These are phyloP conservation scores for Alternaria novae-zelandiae DNA, from an alignment of 2,329 filamentous ascomycete species.

Conservation along the genomic window DNA sequence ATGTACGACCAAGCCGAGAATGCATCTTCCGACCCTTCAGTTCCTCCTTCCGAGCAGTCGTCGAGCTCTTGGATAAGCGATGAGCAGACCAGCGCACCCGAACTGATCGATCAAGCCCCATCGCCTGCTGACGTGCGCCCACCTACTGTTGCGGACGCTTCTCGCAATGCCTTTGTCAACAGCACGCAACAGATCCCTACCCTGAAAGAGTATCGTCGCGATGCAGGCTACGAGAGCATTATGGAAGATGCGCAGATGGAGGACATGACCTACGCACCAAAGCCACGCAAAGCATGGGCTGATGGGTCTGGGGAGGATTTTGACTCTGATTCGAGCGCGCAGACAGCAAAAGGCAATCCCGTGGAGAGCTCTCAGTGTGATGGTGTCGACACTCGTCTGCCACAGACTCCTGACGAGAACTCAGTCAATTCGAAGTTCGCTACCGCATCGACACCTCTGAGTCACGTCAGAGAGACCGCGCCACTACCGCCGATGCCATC, in stretches of 20 bases:
- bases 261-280: constrained; percentile 23
- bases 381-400: constrained; percentile 9
- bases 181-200: constrained; percentile 51
- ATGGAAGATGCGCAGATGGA: constrained; percentile 33
- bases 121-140: constrained; percentile 10
- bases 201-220: constrained; percentile 25
- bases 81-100: constrained; percentile 21
- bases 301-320: constrained; percentile 50
- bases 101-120: constrained; percentile 18
- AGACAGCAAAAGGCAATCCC: constrained; percentile 30
- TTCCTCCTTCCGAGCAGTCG: constrained; percentile 24
- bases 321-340: constrained; percentile 27
- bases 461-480: constrained; percentile 21
- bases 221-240: constrained; percentile 11
- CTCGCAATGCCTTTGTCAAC: constrained; percentile 51
- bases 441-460: constrained; percentile 15
- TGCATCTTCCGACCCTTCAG: constrained; percentile 20
- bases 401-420: constrained; percentile 2
- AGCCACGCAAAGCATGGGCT: constrained; percentile 33
- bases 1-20: constrained; percentile 21
- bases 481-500: constrained; percentile 7
- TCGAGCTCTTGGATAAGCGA: constrained; percentile 25
- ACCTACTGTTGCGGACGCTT: constrained; percentile 39
- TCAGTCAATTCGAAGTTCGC: background rate
- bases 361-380: constrained; percentile 14